Percentiles rank a stretch among this genome's conserved stretches.
These are phyloP conservation scores for Dorcoceras hygrometricum DNA, from an alignment of 257 asterid species.

Conservation along the genomic window DNA sequence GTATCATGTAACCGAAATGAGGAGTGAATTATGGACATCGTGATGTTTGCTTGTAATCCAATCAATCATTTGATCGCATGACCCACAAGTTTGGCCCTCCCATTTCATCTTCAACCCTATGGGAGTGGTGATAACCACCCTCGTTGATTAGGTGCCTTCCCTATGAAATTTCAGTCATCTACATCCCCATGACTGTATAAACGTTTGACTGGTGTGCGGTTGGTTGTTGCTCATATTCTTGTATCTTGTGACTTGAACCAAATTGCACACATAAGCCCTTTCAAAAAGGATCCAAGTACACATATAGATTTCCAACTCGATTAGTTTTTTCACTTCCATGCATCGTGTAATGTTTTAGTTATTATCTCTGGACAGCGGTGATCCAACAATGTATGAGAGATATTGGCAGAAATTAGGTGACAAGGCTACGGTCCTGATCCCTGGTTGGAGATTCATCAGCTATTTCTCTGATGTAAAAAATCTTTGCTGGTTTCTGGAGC, in stretches of 20 bases:
- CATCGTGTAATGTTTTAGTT: background rate
- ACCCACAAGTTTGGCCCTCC: slow-evolving; percentile 44
- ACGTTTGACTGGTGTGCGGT: background rate
- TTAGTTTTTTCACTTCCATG: background rate
- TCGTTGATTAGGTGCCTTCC: slow-evolving; percentile 47
- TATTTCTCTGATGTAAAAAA: slow-evolving; percentile 66
- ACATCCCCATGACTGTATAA: slow-evolving; percentile 7
- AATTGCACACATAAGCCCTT: background rate
- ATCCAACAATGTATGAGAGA: slow-evolving; percentile 88
- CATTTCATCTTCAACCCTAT: slow-evolving; percentile 45
- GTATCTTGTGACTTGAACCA: background rate
- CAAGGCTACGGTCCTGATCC: slow-evolving; percentile 53
- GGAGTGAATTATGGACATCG: slow-evolving; percentile 47
- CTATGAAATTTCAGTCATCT: slow-evolving; percentile 31
- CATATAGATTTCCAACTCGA: background rate
- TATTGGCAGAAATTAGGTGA: slow-evolving; percentile 82
- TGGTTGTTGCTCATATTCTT: background rate
- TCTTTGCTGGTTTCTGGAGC: slow-evolving; percentile 91
- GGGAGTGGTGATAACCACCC: slow-evolving; percentile 50
- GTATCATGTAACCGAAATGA: slow-evolving; percentile 10
- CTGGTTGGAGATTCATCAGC: slow-evolving; percentile 90
- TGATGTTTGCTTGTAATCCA: slow-evolving; percentile 46
- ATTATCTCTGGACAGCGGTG: slow-evolving; percentile 53
- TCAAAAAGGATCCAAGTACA: background rate
- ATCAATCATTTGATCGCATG: slow-evolving; percentile 66